Base-by-base conservation (phyloP, 495 filamentous ascomycete species). In the Xylaria sp. region DNA sequence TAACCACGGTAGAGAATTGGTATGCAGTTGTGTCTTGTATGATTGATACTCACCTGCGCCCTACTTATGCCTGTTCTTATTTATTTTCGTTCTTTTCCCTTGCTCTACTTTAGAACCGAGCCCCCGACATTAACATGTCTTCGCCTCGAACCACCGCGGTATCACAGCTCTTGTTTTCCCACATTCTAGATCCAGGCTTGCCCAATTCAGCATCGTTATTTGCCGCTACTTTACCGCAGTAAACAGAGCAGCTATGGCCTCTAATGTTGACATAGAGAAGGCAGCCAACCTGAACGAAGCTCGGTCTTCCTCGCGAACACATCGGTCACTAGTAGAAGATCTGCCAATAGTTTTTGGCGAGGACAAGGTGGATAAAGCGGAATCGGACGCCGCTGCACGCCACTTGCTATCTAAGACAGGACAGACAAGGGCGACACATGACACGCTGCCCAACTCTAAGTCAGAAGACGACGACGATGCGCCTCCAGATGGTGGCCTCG, bases 401-500 rank as follows among this genome's bases (percentile, higher is more conserved):
- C n/a, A n/a, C n/a, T n/a, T 15, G 14, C 41, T 15, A 15, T 44
- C 41, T 17, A 15, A 57, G 8, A 31, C 21, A 31, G 53, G 53
- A 12, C 24, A 57, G 15, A 57, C 21, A 15, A 57, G 31, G 24
- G 3, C 53, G 53, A 21, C 12, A 15, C 9, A 57, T 57, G 53
- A 57, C 53, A 31, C 12, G 12, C 24, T 8, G 26, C 31, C 53
- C 11, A 24, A 57, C 6, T 29, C 53, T 4, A 26, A 26, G 26
- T 29, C 62, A 29, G 50, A 74, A 41, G 31, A 19, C 40, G 74
- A 76, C 48, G 19, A n/a, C 19, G 41, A 14, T 9, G 73, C 73
- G 14, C 59, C 59, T 24, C 80, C 80, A 3, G 81, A 85, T 55
- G 82, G 84, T 0, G 84, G 82, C 24, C 57, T 76, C 21, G 24